These are phyloP conservation scores for Quercus variabilis DNA, from an alignment of 306 rosid genomes.

Conservation along the genomic window DNA sequence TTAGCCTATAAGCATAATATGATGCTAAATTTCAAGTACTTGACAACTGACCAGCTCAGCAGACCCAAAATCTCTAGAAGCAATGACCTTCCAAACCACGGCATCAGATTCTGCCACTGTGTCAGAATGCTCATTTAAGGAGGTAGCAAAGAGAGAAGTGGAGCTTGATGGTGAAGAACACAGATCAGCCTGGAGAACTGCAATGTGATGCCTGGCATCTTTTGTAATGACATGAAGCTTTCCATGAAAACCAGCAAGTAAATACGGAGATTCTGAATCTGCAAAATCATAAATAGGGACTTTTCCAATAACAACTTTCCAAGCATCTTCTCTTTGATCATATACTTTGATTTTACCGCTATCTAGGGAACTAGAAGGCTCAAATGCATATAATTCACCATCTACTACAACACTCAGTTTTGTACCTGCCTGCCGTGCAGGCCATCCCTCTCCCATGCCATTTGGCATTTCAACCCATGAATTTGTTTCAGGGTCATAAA, in stretches of 20 bases:
- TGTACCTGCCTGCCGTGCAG: slow-evolving; percentile 85
- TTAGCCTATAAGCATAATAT: slow-evolving; percentile 18
- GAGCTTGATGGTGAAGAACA: slow-evolving; percentile 34
- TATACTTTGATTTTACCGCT: slow-evolving; percentile 87
- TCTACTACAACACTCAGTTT: slow-evolving; percentile 82
- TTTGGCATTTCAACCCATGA: slow-evolving; percentile 87
- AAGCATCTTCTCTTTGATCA: slow-evolving; percentile 73
- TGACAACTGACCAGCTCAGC: slow-evolving; percentile 90
- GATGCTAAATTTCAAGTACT: slow-evolving; percentile 64
- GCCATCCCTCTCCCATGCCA: slow-evolving; percentile 99
- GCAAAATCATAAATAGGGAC: slow-evolving; percentile 74
- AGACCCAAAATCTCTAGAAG: slow-evolving; percentile 56
- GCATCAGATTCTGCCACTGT: slow-evolving; percentile 49
- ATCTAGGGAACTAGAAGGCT: slow-evolving; percentile 73
- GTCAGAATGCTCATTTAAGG: slow-evolving; percentile 35
- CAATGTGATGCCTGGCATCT: slow-evolving; percentile 59
- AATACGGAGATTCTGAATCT: slow-evolving; percentile 85
- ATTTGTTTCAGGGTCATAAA: slow-evolving; percentile 80
- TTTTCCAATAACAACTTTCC: slow-evolving; percentile 82
- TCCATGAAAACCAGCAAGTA: slow-evolving; percentile 86
- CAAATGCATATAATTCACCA: slow-evolving; percentile 85
- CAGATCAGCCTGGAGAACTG: slow-evolving; percentile 58
- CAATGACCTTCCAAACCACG: slow-evolving; percentile 61
- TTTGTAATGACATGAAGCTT: slow-evolving; percentile 91
- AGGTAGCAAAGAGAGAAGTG: slow-evolving; percentile 27